Evolutionary conservation across 163 green algal species (phyloP), one percentile per base, ranked within the genome.

Genomic region (Chloromonas sp.): DNA sequence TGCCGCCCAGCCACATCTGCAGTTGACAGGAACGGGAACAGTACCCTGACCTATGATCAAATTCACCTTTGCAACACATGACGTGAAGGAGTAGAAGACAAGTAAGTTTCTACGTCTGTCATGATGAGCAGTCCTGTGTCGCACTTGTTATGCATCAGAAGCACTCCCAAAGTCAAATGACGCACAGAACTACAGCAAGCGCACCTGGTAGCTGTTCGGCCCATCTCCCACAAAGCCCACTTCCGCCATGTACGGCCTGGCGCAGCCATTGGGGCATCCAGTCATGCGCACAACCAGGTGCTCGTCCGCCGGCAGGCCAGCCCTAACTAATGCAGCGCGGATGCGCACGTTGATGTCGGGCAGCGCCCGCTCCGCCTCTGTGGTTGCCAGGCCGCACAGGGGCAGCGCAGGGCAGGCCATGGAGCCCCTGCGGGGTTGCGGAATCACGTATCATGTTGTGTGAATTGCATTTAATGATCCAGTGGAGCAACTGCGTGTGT

Each of bases 371-470:
- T 99, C 97, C 0, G 97, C 97, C 91, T 99, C 97, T 14, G 90
- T 95, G 82, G 99, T 97, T 60, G 97, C 97, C 81, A 99, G 93
- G 58, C 97, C 97, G 91, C 97, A 99, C 79, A 99, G 92, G 1
- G 97, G 97, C 88, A 99, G 88, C 61, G 97, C 97, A 5, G 97
- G 97, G 94, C 97, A 99, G 14, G 97, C 97, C 96, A 99, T 99
- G 82, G 93, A 96, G 8, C 88, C 84, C n/a, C 88, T 90, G 84
- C 57, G 2, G 74, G 36, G 36, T 36, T 36, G 36, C 36, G 8
- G 70, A 36, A 36, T 36, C 36, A 36, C 36, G 36, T 36, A 36
- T 36, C 36, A 36, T 36, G 36, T 36, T 36, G 36, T 36, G 36
- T 36, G 36, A 36, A 36, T 36, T 36, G 36, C 36, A 36, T 36